A percentile compares a stretch with the other conserved stretches of the same genome.
phyloP scores from a whole-genome alignment of 139 green algal genomes.

The Gonium pectorale region DNA sequence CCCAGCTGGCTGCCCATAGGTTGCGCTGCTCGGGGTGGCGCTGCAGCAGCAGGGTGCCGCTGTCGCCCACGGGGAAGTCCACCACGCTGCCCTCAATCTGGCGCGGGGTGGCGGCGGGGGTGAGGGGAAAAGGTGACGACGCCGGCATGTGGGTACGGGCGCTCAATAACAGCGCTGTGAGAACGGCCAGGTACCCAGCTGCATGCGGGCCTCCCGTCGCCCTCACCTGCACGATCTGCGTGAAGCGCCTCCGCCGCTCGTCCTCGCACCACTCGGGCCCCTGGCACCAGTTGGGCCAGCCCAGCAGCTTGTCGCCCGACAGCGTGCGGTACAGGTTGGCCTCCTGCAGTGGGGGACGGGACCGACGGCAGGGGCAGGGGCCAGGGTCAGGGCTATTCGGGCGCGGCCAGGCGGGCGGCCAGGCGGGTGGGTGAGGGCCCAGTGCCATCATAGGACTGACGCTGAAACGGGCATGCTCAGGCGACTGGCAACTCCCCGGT shows the following conservation, averaged over 20 bases:
- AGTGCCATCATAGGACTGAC: too few relatives aligned
- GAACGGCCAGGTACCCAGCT: background rate
- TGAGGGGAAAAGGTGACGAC: too few relatives aligned
- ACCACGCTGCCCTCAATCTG: slow-evolving; percentile 9
- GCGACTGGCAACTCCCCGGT: too few relatives aligned
- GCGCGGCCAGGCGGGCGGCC: too few relatives aligned
- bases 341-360: background rate
- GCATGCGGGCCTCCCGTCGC: background rate
- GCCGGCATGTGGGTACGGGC: background rate
- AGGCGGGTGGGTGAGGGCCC: too few relatives aligned
- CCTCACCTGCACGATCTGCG: slow-evolving; percentile 3
- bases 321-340: background rate
- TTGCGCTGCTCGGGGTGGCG: background rate
- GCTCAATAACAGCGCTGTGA: background rate
- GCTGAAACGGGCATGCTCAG: too few relatives aligned
- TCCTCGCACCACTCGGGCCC: background rate
- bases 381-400: too few relatives aligned
- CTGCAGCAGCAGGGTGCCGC: slow-evolving; percentile 30
- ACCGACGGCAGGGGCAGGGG: too few relatives aligned
- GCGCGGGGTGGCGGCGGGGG: background rate
- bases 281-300: slow-evolving; percentile 30
- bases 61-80: background rate
- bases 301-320: slow-evolving; percentile 34
- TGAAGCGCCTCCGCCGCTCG: background rate
- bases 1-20: slow-evolving; percentile 18